Evolutionary conservation across 768 basidiomycete genomes (phyloP).

Genomic region (Hygrophoropsis aurantiaca): DNA sequence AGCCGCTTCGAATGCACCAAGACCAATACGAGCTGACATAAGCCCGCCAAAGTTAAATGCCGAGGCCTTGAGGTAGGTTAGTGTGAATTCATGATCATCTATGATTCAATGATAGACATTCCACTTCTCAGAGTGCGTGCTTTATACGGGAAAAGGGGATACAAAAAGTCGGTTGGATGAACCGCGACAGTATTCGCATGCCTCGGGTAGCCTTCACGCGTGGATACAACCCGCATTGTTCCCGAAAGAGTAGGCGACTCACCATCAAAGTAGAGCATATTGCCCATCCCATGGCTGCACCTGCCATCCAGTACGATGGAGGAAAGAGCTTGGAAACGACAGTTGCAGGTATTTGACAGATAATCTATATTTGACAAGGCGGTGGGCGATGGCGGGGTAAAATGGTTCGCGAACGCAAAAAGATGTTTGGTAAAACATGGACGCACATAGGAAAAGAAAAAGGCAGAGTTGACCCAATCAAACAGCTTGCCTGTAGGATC

Average conservation of each 20-base stretch:
- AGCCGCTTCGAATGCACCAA: slow-evolving; percentile 79
- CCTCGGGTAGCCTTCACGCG: too few relatives aligned
- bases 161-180: too few relatives aligned
- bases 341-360: slow-evolving; percentile 68
- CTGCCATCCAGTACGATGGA: slow-evolving; percentile 67
- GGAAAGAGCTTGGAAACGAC: slow-evolving; percentile 65
- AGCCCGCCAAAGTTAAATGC: slow-evolving; percentile 61
- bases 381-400: background rate
- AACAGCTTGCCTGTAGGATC: slow-evolving; percentile 65
- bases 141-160: too few relatives aligned
- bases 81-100: too few relatives aligned
- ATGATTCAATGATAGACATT: too few relatives aligned
- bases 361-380: slow-evolving; percentile 43
- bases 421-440: background rate
- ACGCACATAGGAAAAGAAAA: slow-evolving; percentile 77
- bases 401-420: background rate
- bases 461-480: slow-evolving; percentile 74
- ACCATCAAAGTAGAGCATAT: slow-evolving; percentile 74
- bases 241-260: too few relatives aligned
- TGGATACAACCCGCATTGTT: too few relatives aligned
- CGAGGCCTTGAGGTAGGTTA: slow-evolving; percentile 46
- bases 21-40: slow-evolving; percentile 53
- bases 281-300: slow-evolving; percentile 72
- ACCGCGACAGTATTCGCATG: too few relatives aligned
- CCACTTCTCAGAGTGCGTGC: too few relatives aligned